These are phyloP conservation scores for Kwoniella botswanensis DNA, from an alignment of 768 basidiomycete genomes.

Conservation along the genomic window DNA sequence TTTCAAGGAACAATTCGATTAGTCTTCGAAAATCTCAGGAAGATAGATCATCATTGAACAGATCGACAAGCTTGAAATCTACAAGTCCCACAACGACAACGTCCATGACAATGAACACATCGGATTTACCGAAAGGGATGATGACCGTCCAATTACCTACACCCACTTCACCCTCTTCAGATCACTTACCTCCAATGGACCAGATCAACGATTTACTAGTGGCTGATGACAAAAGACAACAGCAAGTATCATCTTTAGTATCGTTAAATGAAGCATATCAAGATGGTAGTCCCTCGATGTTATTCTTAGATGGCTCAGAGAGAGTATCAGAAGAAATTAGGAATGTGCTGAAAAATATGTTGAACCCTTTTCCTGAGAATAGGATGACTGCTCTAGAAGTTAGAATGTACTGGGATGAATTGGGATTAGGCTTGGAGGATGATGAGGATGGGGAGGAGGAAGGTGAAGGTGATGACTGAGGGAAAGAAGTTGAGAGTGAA, in stretches of 20 bases:
- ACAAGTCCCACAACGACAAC: not conserved
- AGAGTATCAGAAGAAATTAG: constrained; percentile 31
- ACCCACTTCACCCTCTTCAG: constrained; percentile 5
- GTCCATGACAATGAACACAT: not conserved
- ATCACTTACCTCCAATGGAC: not conserved
- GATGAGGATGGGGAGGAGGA: constrained; percentile 2
- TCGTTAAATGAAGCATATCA: constrained; percentile 27
- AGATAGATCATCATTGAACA: not conserved
- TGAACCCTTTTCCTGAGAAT: constrained; percentile 28
- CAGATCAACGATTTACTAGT: not conserved
- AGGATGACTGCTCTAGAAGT: constrained; percentile 35
- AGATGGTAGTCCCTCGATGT: constrained; percentile 40
- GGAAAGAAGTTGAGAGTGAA: too few species aligned
- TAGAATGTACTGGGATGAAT: constrained; percentile 22
- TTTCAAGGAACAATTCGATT: constrained; percentile 2
- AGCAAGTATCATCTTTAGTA: too few species aligned
- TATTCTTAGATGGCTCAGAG: constrained; percentile 40
- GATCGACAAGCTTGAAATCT: not conserved
- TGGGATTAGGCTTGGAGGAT: constrained; percentile 18
- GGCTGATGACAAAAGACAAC: not conserved
- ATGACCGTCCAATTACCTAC: constrained; percentile 11
- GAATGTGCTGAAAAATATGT: constrained; percentile 37
- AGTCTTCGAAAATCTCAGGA: constrained; percentile 10
- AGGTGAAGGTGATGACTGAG: not conserved
- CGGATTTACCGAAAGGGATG: not conserved